These are phyloP conservation scores for Geosmithia morbida DNA, from an alignment of 2,329 filamentous ascomycete species.

Conservation along the genomic window DNA sequence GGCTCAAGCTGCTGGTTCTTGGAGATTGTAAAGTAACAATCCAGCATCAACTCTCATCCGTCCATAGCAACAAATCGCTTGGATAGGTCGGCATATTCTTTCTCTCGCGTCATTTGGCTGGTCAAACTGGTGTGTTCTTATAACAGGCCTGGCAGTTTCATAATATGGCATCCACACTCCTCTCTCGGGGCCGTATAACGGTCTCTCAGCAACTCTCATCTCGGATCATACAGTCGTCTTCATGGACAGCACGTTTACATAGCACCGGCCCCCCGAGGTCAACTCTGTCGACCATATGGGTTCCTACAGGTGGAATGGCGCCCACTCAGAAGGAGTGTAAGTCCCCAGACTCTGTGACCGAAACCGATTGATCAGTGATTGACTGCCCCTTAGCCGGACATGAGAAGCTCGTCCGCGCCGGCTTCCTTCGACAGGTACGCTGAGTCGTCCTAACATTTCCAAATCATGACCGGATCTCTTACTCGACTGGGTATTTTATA, in stretches of 20 bases:
- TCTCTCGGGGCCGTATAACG: neutral
- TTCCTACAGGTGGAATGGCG: slow-evolving; percentile 57
- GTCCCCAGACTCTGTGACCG: slow-evolving; percentile 1
- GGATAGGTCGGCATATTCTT: neutral
- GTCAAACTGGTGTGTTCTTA: neutral
- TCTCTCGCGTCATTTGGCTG: neutral
- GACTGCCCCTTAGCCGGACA: slow-evolving; percentile 37
- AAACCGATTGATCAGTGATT: neutral
- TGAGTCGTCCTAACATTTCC: slow-evolving; percentile 2
- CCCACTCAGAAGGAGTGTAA: slow-evolving; percentile 38
- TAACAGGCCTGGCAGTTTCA: neutral
- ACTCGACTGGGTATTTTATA: neutral
- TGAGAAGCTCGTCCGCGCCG: slow-evolving; percentile 52
- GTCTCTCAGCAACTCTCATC: neutral
- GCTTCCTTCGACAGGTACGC: slow-evolving; percentile 56
- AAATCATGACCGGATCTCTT: neutral
- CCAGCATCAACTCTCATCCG: neutral
- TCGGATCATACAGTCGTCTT: neutral
- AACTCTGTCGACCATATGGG: slow-evolving; percentile 59
- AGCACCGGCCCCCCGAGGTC: neutral
- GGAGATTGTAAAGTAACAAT: too few relatives aligned
- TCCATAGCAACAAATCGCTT: neutral
- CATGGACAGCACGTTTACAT: neutral
- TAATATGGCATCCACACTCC: neutral
- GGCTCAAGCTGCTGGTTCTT: neutral